Evolutionary conservation across 2,329 filamentous ascomycete species (phyloP).

Genomic region (Fusarium beomiforme): DNA sequence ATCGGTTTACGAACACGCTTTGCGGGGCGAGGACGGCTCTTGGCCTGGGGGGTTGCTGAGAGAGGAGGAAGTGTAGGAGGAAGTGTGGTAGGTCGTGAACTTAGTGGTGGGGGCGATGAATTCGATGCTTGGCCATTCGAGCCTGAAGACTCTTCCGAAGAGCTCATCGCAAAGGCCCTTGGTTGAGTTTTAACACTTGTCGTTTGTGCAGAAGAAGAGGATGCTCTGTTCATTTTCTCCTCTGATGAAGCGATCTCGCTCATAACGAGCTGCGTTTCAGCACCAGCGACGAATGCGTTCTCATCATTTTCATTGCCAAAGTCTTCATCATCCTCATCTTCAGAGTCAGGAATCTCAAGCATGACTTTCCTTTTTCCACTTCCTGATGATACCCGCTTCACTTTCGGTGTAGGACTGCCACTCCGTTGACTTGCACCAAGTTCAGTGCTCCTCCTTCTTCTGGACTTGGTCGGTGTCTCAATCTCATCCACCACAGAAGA

Average conservation of each 20-base stretch:
- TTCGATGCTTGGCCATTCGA: constrained; percentile 12
- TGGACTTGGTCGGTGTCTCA: constrained; percentile 38
- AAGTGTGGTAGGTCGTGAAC: constrained; percentile 31
- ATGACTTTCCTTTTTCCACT: constrained; percentile 29
- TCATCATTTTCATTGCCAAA: constrained; percentile 35
- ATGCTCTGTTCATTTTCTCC: constrained; percentile 25
- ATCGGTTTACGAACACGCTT: constrained; percentile 45
- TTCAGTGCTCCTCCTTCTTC: constrained; percentile 34
- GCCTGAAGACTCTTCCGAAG: constrained; percentile 22
- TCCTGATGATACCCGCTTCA: constrained; percentile 33
- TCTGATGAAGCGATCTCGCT: constrained; percentile 46
- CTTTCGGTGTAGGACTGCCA: constrained; percentile 33
- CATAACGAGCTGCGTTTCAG: constrained; percentile 50
- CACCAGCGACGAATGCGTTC: constrained; percentile 42
- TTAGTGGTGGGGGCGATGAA: constrained; percentile 17
- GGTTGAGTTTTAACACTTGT: not conserved
- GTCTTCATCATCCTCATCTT: constrained; percentile 53
- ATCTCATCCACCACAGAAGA: constrained; percentile 38
- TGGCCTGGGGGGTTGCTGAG: constrained; percentile 25
- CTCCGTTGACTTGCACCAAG: constrained; percentile 28
- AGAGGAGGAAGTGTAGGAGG: constrained; percentile 20
- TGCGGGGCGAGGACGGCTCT: constrained; percentile 1
- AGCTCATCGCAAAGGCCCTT: constrained; percentile 1
- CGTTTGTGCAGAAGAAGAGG: constrained; percentile 1
- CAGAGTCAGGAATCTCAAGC: constrained; percentile 61